Base-by-base conservation (phyloP, 371 early-diverging fungal species). In the Ordospora pajunii region DNA sequence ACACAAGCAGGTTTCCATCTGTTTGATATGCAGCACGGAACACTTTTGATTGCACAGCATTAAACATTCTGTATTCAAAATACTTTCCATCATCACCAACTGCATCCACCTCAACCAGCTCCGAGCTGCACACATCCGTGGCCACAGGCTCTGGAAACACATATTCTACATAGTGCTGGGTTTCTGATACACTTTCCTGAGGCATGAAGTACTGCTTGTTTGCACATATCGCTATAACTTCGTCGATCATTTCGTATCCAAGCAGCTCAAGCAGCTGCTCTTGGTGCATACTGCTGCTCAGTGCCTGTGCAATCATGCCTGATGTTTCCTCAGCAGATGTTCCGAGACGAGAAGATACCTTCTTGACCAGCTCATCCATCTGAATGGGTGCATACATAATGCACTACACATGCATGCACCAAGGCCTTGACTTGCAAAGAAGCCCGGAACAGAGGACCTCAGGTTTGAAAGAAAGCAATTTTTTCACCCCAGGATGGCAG, bases 21-120 rank as follows among this genome's bases (percentile, higher is more conserved):
- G 91, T 89, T 49, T 89, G 87, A 81, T 96, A 96, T 10, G 95
- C 87, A 0, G 94, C 90, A 73, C 94, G 91, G 87, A 95, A 96
- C 48, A 96, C 90, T 80, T 92, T 92, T 0, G 96, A 94, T 85
- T 99, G 97, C 4, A 99, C 90, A 0, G 92, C 92, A 80, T 99
- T 97, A 83, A 99, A 99, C 77, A 90, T 90, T 8, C 88, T 83
- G 80, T 80, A 83, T 23, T 44, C 54, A 52, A 83, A 83, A 52
- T 74, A 78, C 67, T 73, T 64, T n/a, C 44, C 23, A 53, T 70
- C 43, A 21, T 73, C 45, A 7, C 58, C 71, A n/a, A 63, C 11
- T n/a, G 17, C 27, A 25, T 44, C 23, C 8, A 52, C 62, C 11
- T 22, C 10, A 25, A 81, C 22, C 1, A 78, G 42, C 8, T 67